Base-by-base conservation (phyloP, 2,329 filamentous ascomycete species). In the Colletotrichum salicis region DNA sequence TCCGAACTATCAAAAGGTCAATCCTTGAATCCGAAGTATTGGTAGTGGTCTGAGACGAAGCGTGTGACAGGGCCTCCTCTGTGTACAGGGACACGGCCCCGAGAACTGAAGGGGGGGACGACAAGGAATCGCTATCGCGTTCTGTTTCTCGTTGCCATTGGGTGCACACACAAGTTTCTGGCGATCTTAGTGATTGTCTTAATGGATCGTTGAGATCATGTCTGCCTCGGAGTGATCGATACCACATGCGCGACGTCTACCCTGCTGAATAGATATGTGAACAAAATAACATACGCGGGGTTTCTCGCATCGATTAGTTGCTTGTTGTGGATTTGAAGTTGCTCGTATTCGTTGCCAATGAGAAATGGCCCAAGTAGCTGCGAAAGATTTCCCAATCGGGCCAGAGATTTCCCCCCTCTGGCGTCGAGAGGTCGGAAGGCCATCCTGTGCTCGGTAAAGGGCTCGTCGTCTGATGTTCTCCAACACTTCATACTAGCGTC, bases 1-100 rank as follows among this genome's bases (percentile, higher is more conserved):
- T 69, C 69, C 69, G 65, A 71, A 71, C 69, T 71, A 13, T 56
- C 35, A 57, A 27, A 33, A 22, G 52, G 22, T n/a, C 41, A 45
- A 57, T 45, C 59, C 59, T 24, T 64, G 31, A 56, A 64, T 64
- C 69, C 55, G 54, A 71, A 55, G 48, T 69, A 4, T 54, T 60
- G n/a, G 35, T 24, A 41, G 11, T 13, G 27, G 37, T 52, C 54
- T 60, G 69, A 69, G 69, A 71, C 69, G 60, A 19, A 35, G 29
- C 29, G 12, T 58, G 69, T 64, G 59, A 31, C 59, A 71, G 55
- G 24, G 33, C 54, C n/a, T 45, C 7, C 59, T 56, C 65, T 41
- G 69, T 69, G 64, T 59, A 48, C 59, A n/a, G 51, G 69, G 8
- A 22, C 65, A 15, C 35, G 33, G 24, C 15, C 11, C 24, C 7